A percentile compares a stretch with the other conserved stretches of the same genome.
phyloP scores from a whole-genome alignment of 176 grass and related monocot genomes.

The Raddia distichophylla region DNA sequence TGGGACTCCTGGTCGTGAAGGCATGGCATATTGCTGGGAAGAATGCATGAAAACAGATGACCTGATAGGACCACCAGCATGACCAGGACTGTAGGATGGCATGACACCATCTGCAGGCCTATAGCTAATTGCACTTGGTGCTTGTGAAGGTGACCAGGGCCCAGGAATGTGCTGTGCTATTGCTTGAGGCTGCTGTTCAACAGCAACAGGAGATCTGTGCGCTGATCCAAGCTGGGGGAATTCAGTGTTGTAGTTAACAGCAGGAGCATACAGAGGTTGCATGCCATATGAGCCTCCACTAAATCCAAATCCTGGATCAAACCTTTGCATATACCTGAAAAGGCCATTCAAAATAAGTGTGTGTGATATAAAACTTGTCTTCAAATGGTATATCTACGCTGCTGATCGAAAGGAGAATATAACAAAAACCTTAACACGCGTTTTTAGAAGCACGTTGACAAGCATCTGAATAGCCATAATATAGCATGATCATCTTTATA shows the following conservation, averaged over 20 bases:
- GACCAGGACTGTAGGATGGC: slow-evolving; percentile 52
- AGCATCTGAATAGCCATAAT: not conserved
- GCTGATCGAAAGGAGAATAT: not conserved
- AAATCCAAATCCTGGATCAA: slow-evolving; percentile 99
- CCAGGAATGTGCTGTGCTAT: slow-evolving; percentile 64
- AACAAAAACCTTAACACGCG: not conserved
- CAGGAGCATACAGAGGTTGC: slow-evolving; percentile 86
- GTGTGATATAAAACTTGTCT: not conserved
- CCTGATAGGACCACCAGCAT: slow-evolving; percentile 47
- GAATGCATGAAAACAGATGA: slow-evolving; percentile 62
- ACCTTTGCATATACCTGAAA: slow-evolving; percentile 86
- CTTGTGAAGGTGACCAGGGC: slow-evolving; percentile 49
- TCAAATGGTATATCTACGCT: not conserved
- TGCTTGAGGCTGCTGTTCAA: slow-evolving; percentile 62
- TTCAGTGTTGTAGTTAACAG: slow-evolving; percentile 97
- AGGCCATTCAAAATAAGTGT: slow-evolving; percentile 6
- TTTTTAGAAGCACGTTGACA: not conserved
- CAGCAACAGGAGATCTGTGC: slow-evolving; percentile 56
- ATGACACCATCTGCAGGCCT: slow-evolving; percentile 57
- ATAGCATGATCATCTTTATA: not conserved
- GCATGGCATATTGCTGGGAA: slow-evolving; percentile 65
- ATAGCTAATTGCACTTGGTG: slow-evolving; percentile 55
- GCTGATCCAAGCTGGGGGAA: slow-evolving; percentile 90
- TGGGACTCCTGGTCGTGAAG: slow-evolving; percentile 54
- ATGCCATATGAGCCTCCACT: slow-evolving; percentile 75